phyloP scores from a whole-genome alignment of 768 basidiomycete genomes.

The Strobilomyces echinocephalus region DNA sequence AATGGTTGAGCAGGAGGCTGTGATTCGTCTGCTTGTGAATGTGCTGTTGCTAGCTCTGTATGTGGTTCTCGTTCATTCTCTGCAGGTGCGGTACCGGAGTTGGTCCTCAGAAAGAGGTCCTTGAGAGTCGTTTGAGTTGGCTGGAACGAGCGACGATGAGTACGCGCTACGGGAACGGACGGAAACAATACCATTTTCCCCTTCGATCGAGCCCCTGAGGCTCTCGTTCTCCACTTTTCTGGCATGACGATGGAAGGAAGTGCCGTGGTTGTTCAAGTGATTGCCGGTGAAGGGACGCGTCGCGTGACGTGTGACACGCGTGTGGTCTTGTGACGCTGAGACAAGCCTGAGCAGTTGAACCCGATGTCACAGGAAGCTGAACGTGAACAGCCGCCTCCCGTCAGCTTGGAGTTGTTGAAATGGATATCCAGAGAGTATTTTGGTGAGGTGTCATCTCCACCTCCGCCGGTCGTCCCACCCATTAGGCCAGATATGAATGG shows the following conservation, averaged over 20 bases:
- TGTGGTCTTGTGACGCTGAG: constrained; percentile 1
- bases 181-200: constrained; percentile 17
- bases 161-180: not conserved
- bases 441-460: constrained; percentile 15
- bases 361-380: constrained; percentile 4
- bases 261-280: not conserved
- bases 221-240: constrained; percentile 23
- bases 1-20: not conserved
- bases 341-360: no score
- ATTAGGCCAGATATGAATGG: constrained; percentile 54
- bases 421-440: constrained; percentile 39
- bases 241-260: constrained; percentile 15
- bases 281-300: constrained; percentile 22
- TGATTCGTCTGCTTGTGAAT: not conserved
- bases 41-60: not conserved
- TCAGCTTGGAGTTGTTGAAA: constrained; percentile 18
- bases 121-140: constrained; percentile 26
- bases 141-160: constrained; percentile 12
- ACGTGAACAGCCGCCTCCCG: constrained; percentile 5
- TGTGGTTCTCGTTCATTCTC: constrained; percentile 1
- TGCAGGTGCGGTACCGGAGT: not conserved
- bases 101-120: constrained; percentile 21
- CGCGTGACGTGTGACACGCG: constrained; percentile 24
- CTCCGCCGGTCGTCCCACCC: not conserved
- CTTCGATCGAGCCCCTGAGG: constrained; percentile 7